Conservation (phyloP, 2,329 filamentous ascomycete genomes). For the Cladosporium phlei region DNA sequence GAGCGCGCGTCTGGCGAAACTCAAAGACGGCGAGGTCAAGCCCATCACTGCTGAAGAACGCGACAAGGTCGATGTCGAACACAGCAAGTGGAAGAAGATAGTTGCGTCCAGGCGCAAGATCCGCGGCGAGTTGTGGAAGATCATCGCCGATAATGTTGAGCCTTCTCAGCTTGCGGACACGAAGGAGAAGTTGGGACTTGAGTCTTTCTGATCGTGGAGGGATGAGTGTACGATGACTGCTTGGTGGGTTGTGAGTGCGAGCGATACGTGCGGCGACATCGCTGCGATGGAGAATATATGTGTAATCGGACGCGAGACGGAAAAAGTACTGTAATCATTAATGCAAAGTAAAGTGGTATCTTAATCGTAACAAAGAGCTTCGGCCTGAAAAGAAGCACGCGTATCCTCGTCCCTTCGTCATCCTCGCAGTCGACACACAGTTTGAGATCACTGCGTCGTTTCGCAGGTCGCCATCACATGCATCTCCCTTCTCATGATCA, state of each 20-base stretch:
- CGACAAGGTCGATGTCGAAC: slow-evolving; percentile 42
- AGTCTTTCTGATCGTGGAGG: slow-evolving; percentile 13
- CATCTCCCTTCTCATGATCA: background rate
- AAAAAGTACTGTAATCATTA: background rate
- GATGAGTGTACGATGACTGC: too few species aligned
- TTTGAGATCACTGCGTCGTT: background rate
- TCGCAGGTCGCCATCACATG: background rate
- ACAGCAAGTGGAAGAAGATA: slow-evolving; percentile 39
- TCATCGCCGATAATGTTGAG: slow-evolving; percentile 41
- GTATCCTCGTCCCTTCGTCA: background rate
- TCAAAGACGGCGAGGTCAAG: slow-evolving; percentile 40
- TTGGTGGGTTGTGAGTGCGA: too few species aligned
- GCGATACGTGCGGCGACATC: too few species aligned
- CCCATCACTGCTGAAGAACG: slow-evolving; percentile 48
- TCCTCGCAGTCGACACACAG: too few species aligned
- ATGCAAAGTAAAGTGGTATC: slow-evolving; percentile 5
- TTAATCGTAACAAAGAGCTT: background rate
- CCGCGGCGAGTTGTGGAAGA: slow-evolving; percentile 47
- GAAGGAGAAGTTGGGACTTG: slow-evolving; percentile 35
- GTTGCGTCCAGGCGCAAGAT: slow-evolving; percentile 44
- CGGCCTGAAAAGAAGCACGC: too few species aligned
- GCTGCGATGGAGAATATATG: background rate
- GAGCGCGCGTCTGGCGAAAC: slow-evolving; percentile 35
- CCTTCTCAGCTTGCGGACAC: slow-evolving; percentile 40
- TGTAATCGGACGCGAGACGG: background rate